Percentiles rank a stretch among this genome's conserved stretches.
These are phyloP conservation scores for Vinca minor DNA, from an alignment of 257 asterid genomes.

Conservation along the genomic window DNA sequence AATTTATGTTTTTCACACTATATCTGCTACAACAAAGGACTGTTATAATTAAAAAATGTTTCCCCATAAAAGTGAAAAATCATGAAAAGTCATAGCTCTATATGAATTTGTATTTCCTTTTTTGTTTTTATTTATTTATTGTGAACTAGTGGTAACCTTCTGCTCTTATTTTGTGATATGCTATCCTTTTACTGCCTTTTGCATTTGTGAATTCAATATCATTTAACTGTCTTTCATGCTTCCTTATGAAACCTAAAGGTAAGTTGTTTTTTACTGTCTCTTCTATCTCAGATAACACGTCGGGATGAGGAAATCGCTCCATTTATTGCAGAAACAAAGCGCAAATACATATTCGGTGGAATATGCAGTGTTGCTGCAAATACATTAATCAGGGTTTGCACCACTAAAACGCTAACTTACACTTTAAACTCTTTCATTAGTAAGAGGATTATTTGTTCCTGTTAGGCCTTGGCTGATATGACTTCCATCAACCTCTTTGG, in stretches of 20 bases:
- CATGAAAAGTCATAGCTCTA: not conserved
- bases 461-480: conserved; percentile 87
- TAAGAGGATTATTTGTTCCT: conserved; percentile 19
- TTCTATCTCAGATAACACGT: conserved; percentile 82
- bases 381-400: conserved; percentile 67
- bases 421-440: conserved; percentile 3
- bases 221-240: too few relatives aligned
- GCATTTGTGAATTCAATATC: too few relatives aligned
- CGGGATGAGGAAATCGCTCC: conserved; percentile 97
- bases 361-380: conserved; percentile 80
- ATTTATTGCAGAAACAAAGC: conserved; percentile 70
- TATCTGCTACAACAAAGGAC: not conserved
- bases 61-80: not conserved
- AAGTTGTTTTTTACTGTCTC: too few relatives aligned
- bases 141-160: not conserved
- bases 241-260: too few relatives aligned
- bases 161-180: not conserved
- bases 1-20: not conserved
- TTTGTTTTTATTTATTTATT: not conserved
- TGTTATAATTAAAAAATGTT: not conserved
- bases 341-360: conserved; percentile 92
- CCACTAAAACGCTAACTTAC: not conserved
- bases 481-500: conserved; percentile 95
- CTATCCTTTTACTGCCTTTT: conserved; percentile 1
- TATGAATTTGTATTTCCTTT: not conserved